Conservation (phyloP, 352 stramenopile species). For the Globisporangium spiculum region DNA sequence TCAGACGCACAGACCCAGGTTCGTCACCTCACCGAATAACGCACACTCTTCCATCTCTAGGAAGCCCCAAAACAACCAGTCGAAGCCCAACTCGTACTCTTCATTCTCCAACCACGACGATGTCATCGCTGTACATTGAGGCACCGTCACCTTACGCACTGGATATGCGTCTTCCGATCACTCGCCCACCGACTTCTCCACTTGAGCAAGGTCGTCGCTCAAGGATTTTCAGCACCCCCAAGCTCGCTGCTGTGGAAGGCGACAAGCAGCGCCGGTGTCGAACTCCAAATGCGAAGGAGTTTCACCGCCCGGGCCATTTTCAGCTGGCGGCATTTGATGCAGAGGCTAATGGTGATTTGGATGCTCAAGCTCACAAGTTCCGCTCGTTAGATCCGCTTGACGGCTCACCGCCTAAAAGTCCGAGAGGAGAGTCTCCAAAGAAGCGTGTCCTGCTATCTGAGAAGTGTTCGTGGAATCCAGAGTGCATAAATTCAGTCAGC, state of each 20-base stretch:
- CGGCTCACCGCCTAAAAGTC: conserved; percentile 33
- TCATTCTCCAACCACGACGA: conserved; percentile 57
- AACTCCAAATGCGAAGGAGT: conserved; percentile 45
- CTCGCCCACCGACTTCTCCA: conserved; percentile 41
- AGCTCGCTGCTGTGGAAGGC: conserved; percentile 47
- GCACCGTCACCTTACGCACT: conserved; percentile 49
- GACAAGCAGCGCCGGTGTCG: conserved; percentile 43
- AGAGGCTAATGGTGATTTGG: not conserved
- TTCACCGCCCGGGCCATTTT: not conserved
- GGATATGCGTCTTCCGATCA: conserved; percentile 37
- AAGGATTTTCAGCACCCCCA: conserved; percentile 63
- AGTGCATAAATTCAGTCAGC: conserved; percentile 74
- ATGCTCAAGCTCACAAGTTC: conserved; percentile 1
- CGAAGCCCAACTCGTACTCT: conserved; percentile 23
- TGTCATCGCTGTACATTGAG: conserved; percentile 52
- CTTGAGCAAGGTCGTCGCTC: conserved; percentile 43
- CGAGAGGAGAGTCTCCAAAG: conserved; percentile 23
- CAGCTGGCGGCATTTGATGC: conserved; percentile 2
- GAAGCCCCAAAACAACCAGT: conserved; percentile 11
- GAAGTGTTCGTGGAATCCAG: conserved; percentile 70
- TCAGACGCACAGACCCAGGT: not conserved
- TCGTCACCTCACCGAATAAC: conserved; percentile 10
- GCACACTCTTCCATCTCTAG: conserved; percentile 36
- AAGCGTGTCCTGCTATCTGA: conserved; percentile 41
- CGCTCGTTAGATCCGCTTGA: conserved; percentile 28